phyloP scores from a whole-genome alignment of 2,329 filamentous ascomycete genomes.

The Chaetomiaceae sp. region DNA sequence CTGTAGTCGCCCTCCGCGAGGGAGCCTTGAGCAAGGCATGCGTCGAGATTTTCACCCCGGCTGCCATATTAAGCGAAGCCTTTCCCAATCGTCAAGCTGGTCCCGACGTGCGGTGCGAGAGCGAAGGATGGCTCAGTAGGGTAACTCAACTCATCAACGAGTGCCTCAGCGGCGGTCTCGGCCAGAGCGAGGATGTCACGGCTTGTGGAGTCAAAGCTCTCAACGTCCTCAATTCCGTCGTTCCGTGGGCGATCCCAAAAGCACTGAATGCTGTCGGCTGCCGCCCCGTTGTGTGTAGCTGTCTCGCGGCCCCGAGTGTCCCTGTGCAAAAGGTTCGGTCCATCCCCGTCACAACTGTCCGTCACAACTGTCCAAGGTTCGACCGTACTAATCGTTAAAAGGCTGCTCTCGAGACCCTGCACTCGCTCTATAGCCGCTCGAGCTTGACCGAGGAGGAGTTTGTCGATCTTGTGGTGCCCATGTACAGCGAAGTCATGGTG shows the following conservation, averaged over 20 bases:
- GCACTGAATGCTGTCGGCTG: conserved; percentile 69
- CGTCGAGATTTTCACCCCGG: conserved; percentile 89
- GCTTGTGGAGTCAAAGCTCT: conserved; percentile 72
- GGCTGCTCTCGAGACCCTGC: conserved; percentile 78
- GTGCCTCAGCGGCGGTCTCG: conserved; percentile 63
- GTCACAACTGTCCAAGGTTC: background rate
- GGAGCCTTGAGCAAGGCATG: conserved; percentile 81
- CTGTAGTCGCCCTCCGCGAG: conserved; percentile 76
- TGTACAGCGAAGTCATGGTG: conserved; percentile 70
- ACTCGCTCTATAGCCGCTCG: conserved; percentile 71
- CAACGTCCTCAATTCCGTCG: conserved; percentile 69
- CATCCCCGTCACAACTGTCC: background rate
- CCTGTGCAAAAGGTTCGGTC: conserved; percentile 64
- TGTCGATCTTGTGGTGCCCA: conserved; percentile 68
- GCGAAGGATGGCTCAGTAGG: conserved; percentile 83
- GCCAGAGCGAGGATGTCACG: conserved; percentile 62
- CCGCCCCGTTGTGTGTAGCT: conserved; percentile 65
- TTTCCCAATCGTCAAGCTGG: conserved; percentile 68
- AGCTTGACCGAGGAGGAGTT: conserved; percentile 77
- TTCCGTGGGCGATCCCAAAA: conserved; percentile 84
- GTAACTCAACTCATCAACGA: conserved; percentile 69
- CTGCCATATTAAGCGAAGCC: conserved; percentile 66
- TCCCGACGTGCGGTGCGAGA: conserved; percentile 66
- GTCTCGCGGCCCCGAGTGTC: conserved; percentile 65
- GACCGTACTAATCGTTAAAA: conserved; percentile 35